phyloP scores from a whole-genome alignment of 805 yeast genomes.

The Candida krabiensis region DNA sequence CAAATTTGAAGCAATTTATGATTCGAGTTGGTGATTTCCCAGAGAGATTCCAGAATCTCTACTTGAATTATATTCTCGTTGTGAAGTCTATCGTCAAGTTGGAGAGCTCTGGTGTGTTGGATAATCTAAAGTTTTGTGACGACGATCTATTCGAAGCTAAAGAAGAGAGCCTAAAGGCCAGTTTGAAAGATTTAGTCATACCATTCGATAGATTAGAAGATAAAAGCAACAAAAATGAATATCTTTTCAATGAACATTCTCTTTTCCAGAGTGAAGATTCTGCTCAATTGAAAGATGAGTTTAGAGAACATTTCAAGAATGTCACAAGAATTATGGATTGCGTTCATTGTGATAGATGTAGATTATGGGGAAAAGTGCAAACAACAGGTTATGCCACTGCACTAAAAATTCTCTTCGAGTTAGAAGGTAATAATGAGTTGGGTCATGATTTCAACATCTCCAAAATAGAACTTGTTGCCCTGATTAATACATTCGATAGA shows the following conservation, averaged over 20 bases:
- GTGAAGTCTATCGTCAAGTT: conserved; percentile 74
- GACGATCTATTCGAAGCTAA: conserved; percentile 28
- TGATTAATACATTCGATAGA: conserved; percentile 90
- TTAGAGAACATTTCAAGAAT: conserved; percentile 80
- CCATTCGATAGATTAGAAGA: conserved; percentile 29
- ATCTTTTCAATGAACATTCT: conserved; percentile 45
- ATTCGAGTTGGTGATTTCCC: conserved; percentile 86
- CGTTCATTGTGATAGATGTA: conserved; percentile 96
- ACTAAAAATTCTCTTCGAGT: conserved; percentile 82
- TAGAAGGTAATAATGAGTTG: conserved; percentile 39
- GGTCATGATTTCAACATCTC: conserved; percentile 43
- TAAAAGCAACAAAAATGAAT: conserved; percentile 16
- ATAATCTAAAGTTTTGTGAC: conserved; percentile 28
- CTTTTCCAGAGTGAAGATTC: conserved; percentile 46
- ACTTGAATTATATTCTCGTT: conserved; percentile 88
- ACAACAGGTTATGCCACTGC: conserved; percentile 98
- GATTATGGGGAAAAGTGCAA: conserved; percentile 97
- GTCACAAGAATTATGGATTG: conserved; percentile 96
- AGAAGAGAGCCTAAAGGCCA: conserved; percentile 26
- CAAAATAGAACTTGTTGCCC: conserved; percentile 81
- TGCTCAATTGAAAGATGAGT: conserved; percentile 75
- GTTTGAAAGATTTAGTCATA: conserved; percentile 32
- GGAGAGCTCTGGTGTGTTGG: conserved; percentile 31
- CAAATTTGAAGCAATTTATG: conserved; percentile 80
- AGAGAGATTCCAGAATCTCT: conserved; percentile 85